phyloP scores from a whole-genome alignment of 768 basidiomycete species.

The Stropharia rugosoannulata region DNA sequence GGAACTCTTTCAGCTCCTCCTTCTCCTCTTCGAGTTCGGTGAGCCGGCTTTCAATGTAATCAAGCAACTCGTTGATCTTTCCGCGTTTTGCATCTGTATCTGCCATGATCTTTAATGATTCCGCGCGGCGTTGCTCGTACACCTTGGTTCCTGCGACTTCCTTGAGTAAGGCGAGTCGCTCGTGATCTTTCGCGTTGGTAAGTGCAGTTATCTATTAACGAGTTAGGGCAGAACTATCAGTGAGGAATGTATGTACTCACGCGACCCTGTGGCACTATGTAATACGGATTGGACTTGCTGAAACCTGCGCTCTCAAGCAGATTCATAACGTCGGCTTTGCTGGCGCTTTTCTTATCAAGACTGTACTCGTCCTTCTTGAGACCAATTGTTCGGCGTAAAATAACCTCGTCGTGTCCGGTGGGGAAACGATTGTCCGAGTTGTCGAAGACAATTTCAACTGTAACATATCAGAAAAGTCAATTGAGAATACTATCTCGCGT shows the following conservation, averaged over 20 bases:
- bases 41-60: slow-evolving; percentile 88
- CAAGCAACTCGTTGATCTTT: slow-evolving; percentile 88
- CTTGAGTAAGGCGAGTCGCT: slow-evolving; percentile 91
- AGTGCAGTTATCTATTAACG: slow-evolving; percentile 81
- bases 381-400: slow-evolving; percentile 92
- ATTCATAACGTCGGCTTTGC: slow-evolving; percentile 97
- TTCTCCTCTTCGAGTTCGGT: slow-evolving; percentile 96
- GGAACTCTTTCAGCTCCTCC: slow-evolving; percentile 95
- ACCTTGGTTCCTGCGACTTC: slow-evolving; percentile 99
- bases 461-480: not conserved
- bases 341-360: slow-evolving; percentile 91
- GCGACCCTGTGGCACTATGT: slow-evolving; percentile 97
- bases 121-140: slow-evolving; percentile 90
- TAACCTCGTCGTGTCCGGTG: slow-evolving; percentile 83
- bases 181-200: slow-evolving; percentile 96
- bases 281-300: slow-evolving; percentile 97
- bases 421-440: slow-evolving; percentile 94
- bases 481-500: slow-evolving; percentile 17
- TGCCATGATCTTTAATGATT: slow-evolving; percentile 95
- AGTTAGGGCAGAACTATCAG: not conserved
- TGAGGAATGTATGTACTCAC: slow-evolving; percentile 45
- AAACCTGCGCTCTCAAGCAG: slow-evolving; percentile 96
- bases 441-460: slow-evolving; percentile 94
- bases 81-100: slow-evolving; percentile 92
- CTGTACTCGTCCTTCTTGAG: slow-evolving; percentile 99